These are phyloP conservation scores for Magnaporthales sp. DNA, from an alignment of 2,329 filamentous ascomycete species.

Conservation along the genomic window DNA sequence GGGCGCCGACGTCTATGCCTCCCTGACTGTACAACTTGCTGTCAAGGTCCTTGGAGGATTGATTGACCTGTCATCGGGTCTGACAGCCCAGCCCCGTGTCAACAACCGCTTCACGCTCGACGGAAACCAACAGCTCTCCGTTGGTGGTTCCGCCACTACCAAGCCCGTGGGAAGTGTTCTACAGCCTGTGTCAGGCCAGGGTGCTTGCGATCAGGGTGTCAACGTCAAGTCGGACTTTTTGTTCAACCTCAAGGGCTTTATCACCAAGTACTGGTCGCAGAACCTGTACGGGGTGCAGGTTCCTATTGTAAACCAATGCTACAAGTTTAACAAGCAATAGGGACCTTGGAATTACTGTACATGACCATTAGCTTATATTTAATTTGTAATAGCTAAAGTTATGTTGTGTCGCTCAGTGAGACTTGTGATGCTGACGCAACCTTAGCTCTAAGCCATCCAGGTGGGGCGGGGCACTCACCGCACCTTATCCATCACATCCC, in stretches of 20 bases:
- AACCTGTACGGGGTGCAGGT: conserved; percentile 16
- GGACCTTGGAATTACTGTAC: background rate
- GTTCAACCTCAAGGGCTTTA: conserved; percentile 16
- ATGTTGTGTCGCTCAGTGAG: too few species aligned
- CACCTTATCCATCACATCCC: too few species aligned
- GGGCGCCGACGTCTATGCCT: conserved; percentile 15
- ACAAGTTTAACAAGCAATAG: conserved; percentile 5
- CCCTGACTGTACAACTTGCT: conserved; percentile 13
- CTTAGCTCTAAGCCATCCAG: too few species aligned
- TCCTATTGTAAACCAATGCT: conserved; percentile 18
- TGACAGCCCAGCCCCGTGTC: conserved; percentile 18
- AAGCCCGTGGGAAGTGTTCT: background rate
- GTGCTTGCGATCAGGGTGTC: conserved; percentile 15
- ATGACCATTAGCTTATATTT: background rate
- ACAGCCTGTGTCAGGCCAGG: background rate
- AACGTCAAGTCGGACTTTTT: conserved; percentile 17
- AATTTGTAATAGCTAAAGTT: too few species aligned
- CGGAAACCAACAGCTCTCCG: conserved; percentile 12
- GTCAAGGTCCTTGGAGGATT: conserved; percentile 17
- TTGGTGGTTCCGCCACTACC: conserved; percentile 8
- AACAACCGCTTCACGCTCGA: conserved; percentile 15
- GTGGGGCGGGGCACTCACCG: too few species aligned
- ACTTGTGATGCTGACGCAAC: too few species aligned
- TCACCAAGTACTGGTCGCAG: conserved; percentile 18
- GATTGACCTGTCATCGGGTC: conserved; percentile 16